Evolutionary conservation across 2,329 filamentous ascomycete genomes (phyloP), one percentile per base, ranked within the genome.

Genomic region (Didymella segeticola): DNA sequence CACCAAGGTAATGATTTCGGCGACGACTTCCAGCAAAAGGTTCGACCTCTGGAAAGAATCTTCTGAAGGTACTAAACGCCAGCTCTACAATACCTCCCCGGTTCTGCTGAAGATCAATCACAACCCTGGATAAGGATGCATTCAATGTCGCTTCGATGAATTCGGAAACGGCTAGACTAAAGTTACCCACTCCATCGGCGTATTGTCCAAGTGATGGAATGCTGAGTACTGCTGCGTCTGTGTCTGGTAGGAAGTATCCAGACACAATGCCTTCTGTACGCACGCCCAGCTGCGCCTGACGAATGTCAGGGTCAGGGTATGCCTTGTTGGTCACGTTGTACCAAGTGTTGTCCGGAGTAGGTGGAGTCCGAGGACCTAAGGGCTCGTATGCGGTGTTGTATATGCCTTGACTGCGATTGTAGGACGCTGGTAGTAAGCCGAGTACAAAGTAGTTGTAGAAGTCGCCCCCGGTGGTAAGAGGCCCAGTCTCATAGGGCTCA

Each of bases 61-160:
- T 75, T 15, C 75, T 75, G 60, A 85, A 86, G 0, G 65, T 63
- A 23, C 64, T 67, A 36, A 67, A 69, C 4, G 66, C 72, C 2
- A 71, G 61, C 7, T 63, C 41, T 1, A 66, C 54, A 1, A 47
- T 51, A 5, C 86, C 86, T 14, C 86, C 86, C 0, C 72, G 73
- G 57, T 89, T 89, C 2, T 74, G 77, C 10, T 81, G 79, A 4
- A 89, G 63, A 58, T 89, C 87, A 53, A 89, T 82, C 14, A 89
- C 74, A 1, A 89, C 72, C 59, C 81, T n/a, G n/a, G n/a, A n/a
- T n/a, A n/a, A n/a, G n/a, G n/a, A n/a, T n/a, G n/a, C n/a, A n/a
- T n/a, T n/a, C n/a, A n/a, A n/a, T n/a, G n/a, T n/a, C n/a, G n/a
- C n/a, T n/a, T n/a, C n/a, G n/a, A n/a, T n/a, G n/a, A n/a, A n/a